Conservation (phyloP, 306 rosid species). For the Ziziphus jujuba region DNA sequence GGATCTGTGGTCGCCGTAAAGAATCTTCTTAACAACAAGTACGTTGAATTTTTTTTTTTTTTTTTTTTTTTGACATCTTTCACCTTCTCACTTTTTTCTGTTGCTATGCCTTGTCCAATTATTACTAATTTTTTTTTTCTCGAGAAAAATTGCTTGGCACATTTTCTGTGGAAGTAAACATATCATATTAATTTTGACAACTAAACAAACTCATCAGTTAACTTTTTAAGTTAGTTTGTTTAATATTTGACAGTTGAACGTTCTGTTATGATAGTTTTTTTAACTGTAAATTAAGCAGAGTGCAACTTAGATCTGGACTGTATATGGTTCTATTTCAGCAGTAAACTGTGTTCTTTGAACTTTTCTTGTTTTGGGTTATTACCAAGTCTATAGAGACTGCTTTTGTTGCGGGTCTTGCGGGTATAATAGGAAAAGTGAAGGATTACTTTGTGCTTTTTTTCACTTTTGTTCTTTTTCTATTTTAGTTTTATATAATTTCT, state of each 20-base stretch:
- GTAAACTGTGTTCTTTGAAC: no score
- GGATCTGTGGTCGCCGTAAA: constrained; percentile 86
- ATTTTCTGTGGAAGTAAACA: constrained; percentile 12
- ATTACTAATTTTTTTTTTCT: background rate
- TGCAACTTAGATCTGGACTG: no score
- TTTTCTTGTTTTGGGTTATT: background rate
- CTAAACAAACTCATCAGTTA: no score
- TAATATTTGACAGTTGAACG: no score
- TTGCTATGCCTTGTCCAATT: no score
- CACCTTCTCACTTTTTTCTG: no score
- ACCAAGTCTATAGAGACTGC: background rate
- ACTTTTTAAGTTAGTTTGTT: no score
- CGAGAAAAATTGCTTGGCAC: background rate
- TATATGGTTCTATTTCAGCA: no score
- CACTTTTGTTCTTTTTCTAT: constrained; percentile 23
- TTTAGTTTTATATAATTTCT: background rate
- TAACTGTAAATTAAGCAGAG: no score
- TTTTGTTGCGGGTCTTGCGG: constrained; percentile 44
- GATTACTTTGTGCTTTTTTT: constrained; percentile 42
- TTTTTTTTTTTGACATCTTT: background rate
- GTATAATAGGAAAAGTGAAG: constrained; percentile 30
- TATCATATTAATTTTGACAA: background rate
- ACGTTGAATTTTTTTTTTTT: constrained; percentile 22
- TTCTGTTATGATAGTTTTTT: no score
- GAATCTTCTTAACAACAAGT: constrained; percentile 96